Evolutionary conservation across 1,139 yeast species (phyloP), one percentile per base, ranked within the genome.

Genomic region (Zygoascus meyerae): DNA sequence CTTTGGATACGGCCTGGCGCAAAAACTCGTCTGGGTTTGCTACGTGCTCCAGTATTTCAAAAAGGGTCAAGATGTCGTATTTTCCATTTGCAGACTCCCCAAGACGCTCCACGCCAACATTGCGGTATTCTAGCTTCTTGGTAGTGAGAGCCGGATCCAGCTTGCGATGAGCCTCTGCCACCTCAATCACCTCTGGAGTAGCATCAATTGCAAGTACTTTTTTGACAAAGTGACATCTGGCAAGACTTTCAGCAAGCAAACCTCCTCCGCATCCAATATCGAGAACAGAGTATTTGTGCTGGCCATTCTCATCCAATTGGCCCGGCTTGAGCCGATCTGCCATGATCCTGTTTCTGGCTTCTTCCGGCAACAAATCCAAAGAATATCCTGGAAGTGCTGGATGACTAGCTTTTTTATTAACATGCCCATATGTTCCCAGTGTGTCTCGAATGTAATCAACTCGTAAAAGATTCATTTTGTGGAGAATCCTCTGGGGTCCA

Each of bases 261-360:
- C 99, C 99, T 6, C 98, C 99, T 17, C 99, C 99, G 62, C 98
- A 94, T 0, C 99, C 99, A 47, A 92, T 82, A 62, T 92, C 99
- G 51, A 92, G 68, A 0, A 81, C 90, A 11, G 67, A 65, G 45
- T 79, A 42, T 14, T 33, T 37, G n/a, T 46, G 41, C 16, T 34
- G 41, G 12, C 38, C 44, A n/a, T 33, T 33, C 29, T 35, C 21
- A 15, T 40, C 43, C 16, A 33, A 30, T 14, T 28, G 26, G 26
- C 35, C 32, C 21, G 34, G 43, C 28, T 33, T 28, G 9, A n/a
- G 30, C 30, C 14, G 29, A 9, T 18, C n/a, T 81, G 40, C 66
- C 66, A n/a, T 71, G 56, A 33, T 83, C 79, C 46, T 72, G 71
- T 6, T 60, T 53, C 36, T 75, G 66, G 35, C 82, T 71, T 14